Evolutionary conservation across 2,329 filamentous ascomycete genomes (phyloP), one percentile per base, ranked within the genome.

Genomic region (Phoma herbarum): DNA sequence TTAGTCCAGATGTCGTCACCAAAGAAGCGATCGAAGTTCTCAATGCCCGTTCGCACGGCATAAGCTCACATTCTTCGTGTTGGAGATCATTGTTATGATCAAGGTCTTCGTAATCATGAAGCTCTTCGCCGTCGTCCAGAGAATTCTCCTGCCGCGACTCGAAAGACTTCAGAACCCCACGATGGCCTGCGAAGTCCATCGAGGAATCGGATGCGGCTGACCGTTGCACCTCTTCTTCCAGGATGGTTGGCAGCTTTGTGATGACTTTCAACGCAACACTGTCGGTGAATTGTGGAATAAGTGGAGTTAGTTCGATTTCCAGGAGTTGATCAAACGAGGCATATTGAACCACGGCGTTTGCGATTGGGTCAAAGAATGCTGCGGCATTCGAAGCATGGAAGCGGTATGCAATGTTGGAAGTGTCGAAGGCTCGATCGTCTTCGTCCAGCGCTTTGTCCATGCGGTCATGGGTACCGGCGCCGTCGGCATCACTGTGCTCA

Each of bases 361-460:
- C 43, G 3, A 23, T 0, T 8, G 29, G 14, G 20, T 49, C 49
- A 26, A 58, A 52, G 29, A 52, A 44, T 2, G 55, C 33, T 11
- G 44, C 44, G n/a, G 55, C 43, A 18, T 44, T 52, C 16, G 55
- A 58, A 28, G 49, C 55, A 23, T 52, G 49, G 22, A 50, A 42
- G 33, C 20, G 45, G 14, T 12, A 48, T 5, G 54, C 8, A 22
- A 52, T 23, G 37, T 20, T 20, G 31, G 55, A 29, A 42, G 47
- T 25, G 37, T 45, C 44, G 2, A 43, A 49, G 1, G 23, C 22
- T 14, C 25, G 5, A 7, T 31, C 41, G 29, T 31, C 43, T 0
- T n/a, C 2, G 3, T 39, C 7, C 26, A 23, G n/a, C n/a, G 4
- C 25, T 26, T 14, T 10, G 4, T 23, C 22, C 6, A 16, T 48